Percentiles rank a stretch among this genome's conserved stretches.
These are phyloP conservation scores for Capronia americana DNA, from an alignment of 2,329 filamentous ascomycete genomes.

Conservation along the genomic window DNA sequence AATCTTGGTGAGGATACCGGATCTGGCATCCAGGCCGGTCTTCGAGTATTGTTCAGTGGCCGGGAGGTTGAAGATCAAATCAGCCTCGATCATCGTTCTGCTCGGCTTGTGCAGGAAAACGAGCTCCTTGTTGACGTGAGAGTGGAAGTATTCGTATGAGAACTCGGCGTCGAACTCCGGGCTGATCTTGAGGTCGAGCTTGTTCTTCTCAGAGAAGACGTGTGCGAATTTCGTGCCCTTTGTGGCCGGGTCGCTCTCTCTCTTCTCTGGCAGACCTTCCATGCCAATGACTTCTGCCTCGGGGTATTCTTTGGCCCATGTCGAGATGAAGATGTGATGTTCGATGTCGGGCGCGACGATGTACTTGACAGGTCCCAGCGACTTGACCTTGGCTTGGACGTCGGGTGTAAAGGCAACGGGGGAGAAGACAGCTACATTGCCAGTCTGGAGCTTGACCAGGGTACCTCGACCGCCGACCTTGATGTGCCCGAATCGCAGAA, in stretches of 20 bases:
- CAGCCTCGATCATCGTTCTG: conserved; percentile 81
- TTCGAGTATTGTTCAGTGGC: conserved; percentile 81
- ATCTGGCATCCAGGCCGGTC: conserved; percentile 55
- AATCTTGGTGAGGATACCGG: conserved; percentile 66
- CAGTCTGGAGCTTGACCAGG: conserved; percentile 77
- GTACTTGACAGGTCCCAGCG: conserved; percentile 75
- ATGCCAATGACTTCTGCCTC: conserved; percentile 80
- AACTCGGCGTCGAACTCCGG: conserved; percentile 87
- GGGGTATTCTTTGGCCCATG: conserved; percentile 83
- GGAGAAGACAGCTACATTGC: conserved; percentile 85
- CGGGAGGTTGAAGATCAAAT: conserved; percentile 90
- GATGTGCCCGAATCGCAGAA: conserved; percentile 77
- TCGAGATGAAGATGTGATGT: conserved; percentile 90
- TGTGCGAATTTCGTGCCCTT: conserved; percentile 69
- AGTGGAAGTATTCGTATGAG: conserved; percentile 80
- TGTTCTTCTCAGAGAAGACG: conserved; percentile 65
- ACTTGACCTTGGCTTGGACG: conserved; percentile 66
- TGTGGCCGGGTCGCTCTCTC: conserved; percentile 63
- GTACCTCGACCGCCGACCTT: conserved; percentile 89
- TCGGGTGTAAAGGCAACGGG: conserved; percentile 83
- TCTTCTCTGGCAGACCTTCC: conserved; percentile 83
- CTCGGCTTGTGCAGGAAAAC: conserved; percentile 85
- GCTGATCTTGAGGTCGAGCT: conserved; percentile 63
- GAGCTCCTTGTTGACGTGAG: conserved; percentile 82
- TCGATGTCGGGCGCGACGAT: conserved; percentile 87